Evolutionary conservation across 1,284 basidiomycete species (phyloP).

Genomic region (Ustilago trichophora): DNA sequence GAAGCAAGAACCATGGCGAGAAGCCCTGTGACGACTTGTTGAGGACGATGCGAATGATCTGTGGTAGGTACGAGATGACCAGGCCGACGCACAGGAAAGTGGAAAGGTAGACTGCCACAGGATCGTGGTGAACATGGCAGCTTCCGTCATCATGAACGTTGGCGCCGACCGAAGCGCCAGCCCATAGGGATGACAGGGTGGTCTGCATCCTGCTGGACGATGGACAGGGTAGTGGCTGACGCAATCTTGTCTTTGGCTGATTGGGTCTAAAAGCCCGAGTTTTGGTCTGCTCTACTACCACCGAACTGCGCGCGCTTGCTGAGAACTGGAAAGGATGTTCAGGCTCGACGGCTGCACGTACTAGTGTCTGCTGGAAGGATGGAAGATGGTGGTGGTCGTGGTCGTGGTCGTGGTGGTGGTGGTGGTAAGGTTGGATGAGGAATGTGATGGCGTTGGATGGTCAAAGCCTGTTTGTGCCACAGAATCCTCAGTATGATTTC

Average conservation of each 20-base stretch:
- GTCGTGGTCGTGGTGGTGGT: too few relatives aligned
- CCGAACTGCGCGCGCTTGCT: too few relatives aligned
- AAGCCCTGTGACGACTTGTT: conserved; percentile 84
- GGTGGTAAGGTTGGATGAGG: too few relatives aligned
- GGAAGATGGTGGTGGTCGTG: too few relatives aligned
- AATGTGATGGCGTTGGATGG: too few relatives aligned
- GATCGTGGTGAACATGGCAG: conserved; percentile 72
- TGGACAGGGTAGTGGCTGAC: neutral
- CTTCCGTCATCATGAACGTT: conserved; percentile 25
- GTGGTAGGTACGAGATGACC: conserved; percentile 85
- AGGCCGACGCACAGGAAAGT: conserved; percentile 80
- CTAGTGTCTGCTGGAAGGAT: too few relatives aligned
- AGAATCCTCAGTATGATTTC: too few relatives aligned
- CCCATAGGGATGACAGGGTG: conserved; percentile 31
- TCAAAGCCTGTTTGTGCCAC: too few relatives aligned
- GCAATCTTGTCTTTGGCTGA: neutral
- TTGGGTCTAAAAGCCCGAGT: too few relatives aligned
- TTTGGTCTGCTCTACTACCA: too few relatives aligned
- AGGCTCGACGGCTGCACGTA: too few relatives aligned
- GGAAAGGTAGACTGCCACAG: conserved; percentile 78
- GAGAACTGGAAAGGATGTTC: too few relatives aligned
- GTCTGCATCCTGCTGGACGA: conserved; percentile 20
- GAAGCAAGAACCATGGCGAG: conserved; percentile 89
- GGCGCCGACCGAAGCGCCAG: conserved; percentile 18
- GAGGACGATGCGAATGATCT: conserved; percentile 74